Conservation (phyloP, 768 basidiomycete species). For the Pisolithus microcarpus region DNA sequence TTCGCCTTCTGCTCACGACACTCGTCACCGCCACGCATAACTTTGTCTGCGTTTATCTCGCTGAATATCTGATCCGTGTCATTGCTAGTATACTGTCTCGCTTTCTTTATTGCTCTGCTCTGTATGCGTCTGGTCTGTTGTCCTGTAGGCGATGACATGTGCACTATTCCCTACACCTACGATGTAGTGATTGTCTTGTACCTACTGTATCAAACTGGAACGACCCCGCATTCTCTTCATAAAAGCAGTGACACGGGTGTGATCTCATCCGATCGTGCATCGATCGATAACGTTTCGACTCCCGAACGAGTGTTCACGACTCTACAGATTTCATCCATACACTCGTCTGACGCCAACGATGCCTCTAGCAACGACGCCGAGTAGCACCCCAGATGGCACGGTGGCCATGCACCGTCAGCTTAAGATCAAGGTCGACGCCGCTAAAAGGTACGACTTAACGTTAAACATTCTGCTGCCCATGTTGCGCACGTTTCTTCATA, state of each 20-base stretch:
- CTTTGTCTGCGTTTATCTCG: neutral
- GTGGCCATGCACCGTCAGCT: slow-evolving; percentile 52
- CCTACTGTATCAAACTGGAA: slow-evolving; percentile 1
- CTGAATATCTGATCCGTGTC: neutral
- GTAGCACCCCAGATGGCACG: slow-evolving; percentile 9
- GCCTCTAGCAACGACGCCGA: slow-evolving; percentile 8
- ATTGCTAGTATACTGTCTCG: slow-evolving; percentile 5
- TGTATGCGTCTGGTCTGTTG: slow-evolving; percentile 19
- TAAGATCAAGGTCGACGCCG: slow-evolving; percentile 66
- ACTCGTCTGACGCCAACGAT: neutral
- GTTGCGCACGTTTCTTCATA: neutral
- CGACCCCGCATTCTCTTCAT: neutral
- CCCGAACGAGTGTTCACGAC: too few species aligned
- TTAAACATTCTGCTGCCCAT: neutral
- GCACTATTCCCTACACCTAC: slow-evolving; percentile 24
- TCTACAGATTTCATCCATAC: neutral
- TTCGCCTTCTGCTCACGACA: slow-evolving; percentile 18
- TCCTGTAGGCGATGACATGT: slow-evolving; percentile 28
- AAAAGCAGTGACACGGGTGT: neutral
- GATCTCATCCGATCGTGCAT: slow-evolving; percentile 3
- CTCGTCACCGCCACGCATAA: slow-evolving; percentile 16
- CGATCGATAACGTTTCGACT: slow-evolving; percentile 2
- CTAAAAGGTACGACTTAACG: slow-evolving; percentile 46
- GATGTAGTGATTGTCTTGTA: slow-evolving; percentile 26
- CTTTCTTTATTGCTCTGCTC: slow-evolving; percentile 17